Conservation (phyloP, 768 basidiomycete species). For the Termitomyces sp. region DNA sequence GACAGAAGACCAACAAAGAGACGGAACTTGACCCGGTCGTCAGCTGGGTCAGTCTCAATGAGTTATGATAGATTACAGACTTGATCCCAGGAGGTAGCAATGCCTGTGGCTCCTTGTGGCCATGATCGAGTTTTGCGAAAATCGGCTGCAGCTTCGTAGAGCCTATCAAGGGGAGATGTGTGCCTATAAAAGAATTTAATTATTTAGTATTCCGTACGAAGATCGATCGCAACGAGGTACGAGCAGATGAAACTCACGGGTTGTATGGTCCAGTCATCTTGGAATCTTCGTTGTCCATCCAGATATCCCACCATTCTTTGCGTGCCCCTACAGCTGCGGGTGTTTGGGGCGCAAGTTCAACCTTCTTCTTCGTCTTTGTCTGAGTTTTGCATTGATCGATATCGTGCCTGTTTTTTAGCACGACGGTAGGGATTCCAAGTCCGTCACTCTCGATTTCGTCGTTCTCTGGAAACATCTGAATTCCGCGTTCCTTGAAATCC, state of each 20-base stretch:
- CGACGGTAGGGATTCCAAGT: constrained; percentile 60
- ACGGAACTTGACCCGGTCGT: constrained; percentile 42
- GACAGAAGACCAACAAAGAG: constrained; percentile 54
- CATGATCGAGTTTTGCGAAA: constrained; percentile 40
- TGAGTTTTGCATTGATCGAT: constrained; percentile 54
- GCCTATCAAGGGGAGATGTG: constrained; percentile 42
- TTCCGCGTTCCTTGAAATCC: constrained; percentile 34
- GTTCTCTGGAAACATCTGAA: constrained; percentile 34
- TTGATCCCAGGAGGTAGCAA: constrained; percentile 56
- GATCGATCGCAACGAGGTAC: neutral
- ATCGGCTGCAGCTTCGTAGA: constrained; percentile 53
- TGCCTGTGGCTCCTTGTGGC: constrained; percentile 32
- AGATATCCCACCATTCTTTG: constrained; percentile 64
- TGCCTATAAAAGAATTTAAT: constrained; percentile 26
- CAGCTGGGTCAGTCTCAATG: neutral
- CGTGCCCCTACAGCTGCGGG: constrained; percentile 4
- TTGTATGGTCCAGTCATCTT: constrained; percentile 39
- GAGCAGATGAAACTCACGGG: constrained; percentile 33
- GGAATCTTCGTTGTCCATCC: constrained; percentile 56
- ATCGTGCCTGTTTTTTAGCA: constrained; percentile 44
- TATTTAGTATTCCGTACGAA: neutral
- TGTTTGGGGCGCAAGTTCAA: constrained; percentile 12
- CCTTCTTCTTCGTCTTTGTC: constrained; percentile 45
- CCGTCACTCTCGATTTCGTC: constrained; percentile 61
- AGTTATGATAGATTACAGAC: constrained; percentile 26